phyloP scores from a whole-genome alignment of 2,329 filamentous ascomycete species.

The Daldinia eschscholtzii region DNA sequence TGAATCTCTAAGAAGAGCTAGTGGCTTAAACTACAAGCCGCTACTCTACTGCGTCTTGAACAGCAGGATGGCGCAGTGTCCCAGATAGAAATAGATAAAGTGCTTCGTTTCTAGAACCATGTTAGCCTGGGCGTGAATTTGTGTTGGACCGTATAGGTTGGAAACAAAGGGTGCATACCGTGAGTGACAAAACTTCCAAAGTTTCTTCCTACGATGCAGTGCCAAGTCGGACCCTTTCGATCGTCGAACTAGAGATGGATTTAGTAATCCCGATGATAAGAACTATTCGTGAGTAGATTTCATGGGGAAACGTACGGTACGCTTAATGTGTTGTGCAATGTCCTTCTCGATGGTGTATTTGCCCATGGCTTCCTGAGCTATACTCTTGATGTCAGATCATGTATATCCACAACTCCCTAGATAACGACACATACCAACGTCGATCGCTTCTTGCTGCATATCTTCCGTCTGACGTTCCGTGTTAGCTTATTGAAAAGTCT shows the following conservation, averaged over 20 bases:
- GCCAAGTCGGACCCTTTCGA: slow-evolving; percentile 97
- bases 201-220: slow-evolving; percentile 98
- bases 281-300: slow-evolving; percentile 78
- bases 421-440: slow-evolving; percentile 80
- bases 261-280: slow-evolving; percentile 33
- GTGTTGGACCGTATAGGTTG: not conserved
- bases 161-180: slow-evolving; percentile 67
- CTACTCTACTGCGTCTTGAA: slow-evolving; percentile 92
- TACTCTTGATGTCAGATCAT: slow-evolving; percentile 39
- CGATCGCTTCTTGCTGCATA: slow-evolving; percentile 95
- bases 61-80: slow-evolving; percentile 96
- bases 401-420: not conserved
- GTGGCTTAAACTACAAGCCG: slow-evolving; percentile 6
- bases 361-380: slow-evolving; percentile 73
- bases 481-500: slow-evolving; percentile 49
- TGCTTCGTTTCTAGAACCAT: slow-evolving; percentile 89
- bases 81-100: slow-evolving; percentile 99
- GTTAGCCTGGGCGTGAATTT: slow-evolving; percentile 32
- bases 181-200: slow-evolving; percentile 99
- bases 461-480: slow-evolving; percentile 80
- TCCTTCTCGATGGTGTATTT: slow-evolving; percentile 74
- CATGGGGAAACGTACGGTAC: slow-evolving; percentile 48
- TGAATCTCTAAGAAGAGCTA: slow-evolving; percentile 4
- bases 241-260: slow-evolving; percentile 82
- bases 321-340: slow-evolving; percentile 54